Percentiles rank a stretch among this genome's conserved stretches.
phyloP scores from a whole-genome alignment of 2,329 filamentous ascomycete genomes.

The Diaporthe destruens region DNA sequence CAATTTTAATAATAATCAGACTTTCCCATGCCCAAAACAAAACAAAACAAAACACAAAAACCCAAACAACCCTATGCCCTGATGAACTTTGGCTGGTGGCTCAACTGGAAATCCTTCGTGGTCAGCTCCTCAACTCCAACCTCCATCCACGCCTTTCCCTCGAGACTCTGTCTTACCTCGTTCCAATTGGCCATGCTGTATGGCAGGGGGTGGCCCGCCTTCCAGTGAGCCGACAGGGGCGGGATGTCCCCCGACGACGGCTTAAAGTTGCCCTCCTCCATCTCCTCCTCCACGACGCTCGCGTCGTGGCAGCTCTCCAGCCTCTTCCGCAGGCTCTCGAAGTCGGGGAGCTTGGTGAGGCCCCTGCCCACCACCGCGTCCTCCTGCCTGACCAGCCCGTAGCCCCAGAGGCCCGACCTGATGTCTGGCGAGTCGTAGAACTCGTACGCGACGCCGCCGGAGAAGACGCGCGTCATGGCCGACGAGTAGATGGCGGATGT shows the following conservation, averaged over 20 bases:
- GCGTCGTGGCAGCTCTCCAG: slow-evolving; percentile 19
- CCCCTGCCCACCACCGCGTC: slow-evolving; percentile 21
- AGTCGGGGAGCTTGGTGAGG: slow-evolving; percentile 36
- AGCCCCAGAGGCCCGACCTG: slow-evolving; percentile 44
- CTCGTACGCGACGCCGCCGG: slow-evolving; percentile 72
- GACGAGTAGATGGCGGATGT: slow-evolving; percentile 67
- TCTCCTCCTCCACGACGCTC: not conserved
- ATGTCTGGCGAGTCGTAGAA: slow-evolving; percentile 65
- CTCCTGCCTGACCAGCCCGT: slow-evolving; percentile 56
- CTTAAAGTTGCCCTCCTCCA: not conserved
- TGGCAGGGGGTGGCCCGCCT: slow-evolving; percentile 39
- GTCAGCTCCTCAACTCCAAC: slow-evolving; percentile 31
- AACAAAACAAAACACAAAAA: no score
- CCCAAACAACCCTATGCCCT: slow-evolving; percentile 15
- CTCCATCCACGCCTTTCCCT: slow-evolving; percentile 39
- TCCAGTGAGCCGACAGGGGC: slow-evolving; percentile 37
- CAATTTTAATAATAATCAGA: not conserved
- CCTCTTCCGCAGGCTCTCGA: slow-evolving; percentile 33
- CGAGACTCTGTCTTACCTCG: slow-evolving; percentile 26
- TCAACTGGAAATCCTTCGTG: slow-evolving; percentile 15
- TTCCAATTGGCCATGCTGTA: slow-evolving; percentile 39
- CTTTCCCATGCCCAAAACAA: not conserved
- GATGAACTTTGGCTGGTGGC: slow-evolving; percentile 22
- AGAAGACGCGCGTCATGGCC: slow-evolving; percentile 66
- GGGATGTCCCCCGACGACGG: slow-evolving; percentile 24